phyloP scores from a whole-genome alignment of 177 flowering plant genomes.

The Vitis hybrid region DNA sequence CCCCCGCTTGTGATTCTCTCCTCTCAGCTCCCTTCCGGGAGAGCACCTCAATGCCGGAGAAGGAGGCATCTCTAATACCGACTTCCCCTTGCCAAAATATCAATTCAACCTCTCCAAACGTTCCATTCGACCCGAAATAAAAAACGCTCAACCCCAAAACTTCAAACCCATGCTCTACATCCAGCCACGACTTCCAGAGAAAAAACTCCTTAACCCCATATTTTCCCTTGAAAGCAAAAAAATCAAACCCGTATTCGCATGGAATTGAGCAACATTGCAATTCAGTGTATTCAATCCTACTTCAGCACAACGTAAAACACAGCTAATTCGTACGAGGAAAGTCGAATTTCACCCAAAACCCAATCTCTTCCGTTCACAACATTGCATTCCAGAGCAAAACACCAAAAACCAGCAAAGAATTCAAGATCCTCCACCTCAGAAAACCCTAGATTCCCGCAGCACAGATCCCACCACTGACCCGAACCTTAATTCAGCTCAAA shows the following conservation, averaged over 20 bases:
- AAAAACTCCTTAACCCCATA: neutral
- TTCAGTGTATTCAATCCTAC: too few relatives aligned
- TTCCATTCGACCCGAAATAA: conserved; percentile 11
- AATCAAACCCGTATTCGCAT: conserved; percentile 1
- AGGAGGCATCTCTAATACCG: conserved; percentile 62
- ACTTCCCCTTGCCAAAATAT: conserved; percentile 7
- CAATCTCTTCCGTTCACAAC: too few relatives aligned
- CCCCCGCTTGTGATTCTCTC: conserved; percentile 68
- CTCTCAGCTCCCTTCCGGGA: conserved; percentile 58
- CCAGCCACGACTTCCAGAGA: conserved; percentile 1
- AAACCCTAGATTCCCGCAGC: conserved; percentile 21
- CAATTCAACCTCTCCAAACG: conserved; percentile 14
- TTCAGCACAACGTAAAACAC: too few relatives aligned
- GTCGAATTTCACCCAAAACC: too few relatives aligned
- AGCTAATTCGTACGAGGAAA: too few relatives aligned
- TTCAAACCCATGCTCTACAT: conserved; percentile 5
- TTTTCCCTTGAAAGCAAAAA: neutral
- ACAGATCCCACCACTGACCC: conserved; percentile 3
- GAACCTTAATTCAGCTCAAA: conserved; percentile 16
- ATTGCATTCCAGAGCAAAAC: neutral
- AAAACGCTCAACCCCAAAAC: conserved; percentile 12
- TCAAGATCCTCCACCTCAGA: neutral
- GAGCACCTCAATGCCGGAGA: conserved; percentile 75
- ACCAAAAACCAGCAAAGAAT: neutral
- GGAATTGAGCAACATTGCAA: too few relatives aligned